A percentile compares a stretch with the other conserved stretches of the same genome.
Conservation (phyloP, 305 asterid genomes). For the Rubia balearica region DNA sequence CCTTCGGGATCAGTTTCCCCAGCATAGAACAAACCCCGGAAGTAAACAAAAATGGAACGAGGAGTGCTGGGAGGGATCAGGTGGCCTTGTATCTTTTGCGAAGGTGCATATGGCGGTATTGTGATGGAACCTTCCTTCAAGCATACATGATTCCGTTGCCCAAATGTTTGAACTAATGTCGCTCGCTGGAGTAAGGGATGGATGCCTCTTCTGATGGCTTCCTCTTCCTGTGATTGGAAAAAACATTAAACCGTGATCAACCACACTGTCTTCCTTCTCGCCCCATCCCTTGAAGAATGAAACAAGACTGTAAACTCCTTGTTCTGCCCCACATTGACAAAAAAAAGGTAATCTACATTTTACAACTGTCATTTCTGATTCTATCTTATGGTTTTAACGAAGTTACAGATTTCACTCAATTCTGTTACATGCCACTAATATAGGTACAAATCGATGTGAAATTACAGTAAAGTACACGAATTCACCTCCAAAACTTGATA, state of each 20-base stretch:
- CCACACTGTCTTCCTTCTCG: no score
- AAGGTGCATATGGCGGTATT: conserved; percentile 81
- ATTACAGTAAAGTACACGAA: no score
- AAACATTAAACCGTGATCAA: not conserved
- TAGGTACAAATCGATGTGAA: no score
- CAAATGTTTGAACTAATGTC: conserved; percentile 72
- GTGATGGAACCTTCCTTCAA: conserved; percentile 58
- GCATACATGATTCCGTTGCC: conserved; percentile 75
- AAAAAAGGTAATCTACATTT: no score
- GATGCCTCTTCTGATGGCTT: conserved; percentile 69
- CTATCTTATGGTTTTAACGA: no score
- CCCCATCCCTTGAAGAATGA: no score
- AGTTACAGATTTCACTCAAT: no score
- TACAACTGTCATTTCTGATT: no score
- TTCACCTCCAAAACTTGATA: no score
- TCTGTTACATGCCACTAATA: no score
- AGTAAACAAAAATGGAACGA: conserved; percentile 63
- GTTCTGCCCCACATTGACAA: no score
- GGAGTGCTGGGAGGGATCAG: conserved; percentile 63
- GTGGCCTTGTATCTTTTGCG: conserved; percentile 67
- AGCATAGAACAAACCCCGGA: conserved; percentile 62
- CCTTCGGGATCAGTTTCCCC: conserved; percentile 54
- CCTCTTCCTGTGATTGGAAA: conserved; percentile 46
- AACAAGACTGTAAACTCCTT: no score
- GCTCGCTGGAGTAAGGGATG: conserved; percentile 56